These are phyloP conservation scores for Austroboletus festivus DNA, from an alignment of 768 basidiomycete species.

Conservation along the genomic window DNA sequence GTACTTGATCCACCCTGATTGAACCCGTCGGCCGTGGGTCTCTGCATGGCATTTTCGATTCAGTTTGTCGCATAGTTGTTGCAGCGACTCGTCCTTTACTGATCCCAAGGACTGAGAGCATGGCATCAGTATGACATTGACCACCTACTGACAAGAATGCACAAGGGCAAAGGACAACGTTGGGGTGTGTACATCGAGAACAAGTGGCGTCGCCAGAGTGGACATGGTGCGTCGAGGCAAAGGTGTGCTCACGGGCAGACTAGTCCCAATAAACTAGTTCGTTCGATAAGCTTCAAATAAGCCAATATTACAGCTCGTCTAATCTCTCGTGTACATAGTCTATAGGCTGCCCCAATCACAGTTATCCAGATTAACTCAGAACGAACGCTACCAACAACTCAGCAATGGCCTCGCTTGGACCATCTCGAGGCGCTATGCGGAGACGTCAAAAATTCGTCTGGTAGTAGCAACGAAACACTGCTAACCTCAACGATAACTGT, in stretches of 20 bases:
- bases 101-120: constrained; percentile 6
- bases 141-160: constrained; percentile 59
- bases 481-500: constrained; percentile 73
- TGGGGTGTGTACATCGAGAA: constrained; percentile 78
- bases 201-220: constrained; percentile 32
- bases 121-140: neutral
- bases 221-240: constrained; percentile 20
- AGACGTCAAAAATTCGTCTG: constrained; percentile 1
- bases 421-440: constrained; percentile 64
- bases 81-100: constrained; percentile 71
- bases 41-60: constrained; percentile 60
- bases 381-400: constrained; percentile 56
- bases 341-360: constrained; percentile 1
- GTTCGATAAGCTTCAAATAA: no score
- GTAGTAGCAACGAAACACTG: constrained; percentile 13
- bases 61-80: constrained; percentile 65
- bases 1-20: constrained; percentile 84
- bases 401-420: constrained; percentile 67
- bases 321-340: no score
- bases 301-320: no score
- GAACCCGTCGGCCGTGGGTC: constrained; percentile 59
- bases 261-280: no score
- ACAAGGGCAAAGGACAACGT: constrained; percentile 68
- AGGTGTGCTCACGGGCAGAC: neutral
- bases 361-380: neutral